A percentile compares a stretch with the other conserved stretches of the same genome.
These are phyloP conservation scores for Cystobasidium onofrii DNA, from an alignment of 768 basidiomycete genomes.

Conservation along the genomic window DNA sequence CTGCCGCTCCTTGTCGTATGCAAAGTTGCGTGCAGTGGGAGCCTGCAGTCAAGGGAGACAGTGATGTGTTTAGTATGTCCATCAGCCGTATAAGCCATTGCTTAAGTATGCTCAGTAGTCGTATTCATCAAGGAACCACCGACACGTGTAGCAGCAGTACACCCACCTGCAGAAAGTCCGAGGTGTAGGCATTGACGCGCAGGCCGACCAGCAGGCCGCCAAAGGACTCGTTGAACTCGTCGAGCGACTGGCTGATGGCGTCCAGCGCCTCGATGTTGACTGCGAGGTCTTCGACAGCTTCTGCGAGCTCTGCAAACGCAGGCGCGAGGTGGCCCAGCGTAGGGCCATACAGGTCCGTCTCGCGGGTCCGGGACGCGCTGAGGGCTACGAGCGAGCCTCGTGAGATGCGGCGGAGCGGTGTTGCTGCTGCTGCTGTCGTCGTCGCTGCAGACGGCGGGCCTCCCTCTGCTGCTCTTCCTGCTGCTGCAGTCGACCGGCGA, in stretches of 20 bases:
- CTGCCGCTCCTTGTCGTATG: constrained; percentile 16
- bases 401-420: constrained; percentile 32
- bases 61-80: too few species aligned
- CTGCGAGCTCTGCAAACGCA: constrained; percentile 36
- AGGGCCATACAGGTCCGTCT: neutral
- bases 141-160: neutral
- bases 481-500: neutral
- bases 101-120: neutral
- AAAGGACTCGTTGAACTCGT: constrained; percentile 39
- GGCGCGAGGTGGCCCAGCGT: constrained; percentile 35
- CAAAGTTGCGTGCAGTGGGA: constrained; percentile 35
- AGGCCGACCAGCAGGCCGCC: constrained; percentile 35
- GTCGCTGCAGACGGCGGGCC: neutral
- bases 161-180: constrained; percentile 36
- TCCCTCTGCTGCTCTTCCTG: too few species aligned
- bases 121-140: neutral
- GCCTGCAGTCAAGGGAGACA: constrained; percentile 29
- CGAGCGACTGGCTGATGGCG: constrained; percentile 15
- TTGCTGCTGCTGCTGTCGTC: neutral
- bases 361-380: constrained; percentile 8
- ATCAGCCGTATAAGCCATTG: neutral
- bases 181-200: constrained; percentile 37
- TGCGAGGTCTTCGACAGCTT: constrained; percentile 34
- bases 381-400: constrained; percentile 25
- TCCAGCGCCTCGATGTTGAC: constrained; percentile 32